phyloP scores from a whole-genome alignment of 2,329 filamentous ascomycete genomes.

The Claviceps monticola region DNA sequence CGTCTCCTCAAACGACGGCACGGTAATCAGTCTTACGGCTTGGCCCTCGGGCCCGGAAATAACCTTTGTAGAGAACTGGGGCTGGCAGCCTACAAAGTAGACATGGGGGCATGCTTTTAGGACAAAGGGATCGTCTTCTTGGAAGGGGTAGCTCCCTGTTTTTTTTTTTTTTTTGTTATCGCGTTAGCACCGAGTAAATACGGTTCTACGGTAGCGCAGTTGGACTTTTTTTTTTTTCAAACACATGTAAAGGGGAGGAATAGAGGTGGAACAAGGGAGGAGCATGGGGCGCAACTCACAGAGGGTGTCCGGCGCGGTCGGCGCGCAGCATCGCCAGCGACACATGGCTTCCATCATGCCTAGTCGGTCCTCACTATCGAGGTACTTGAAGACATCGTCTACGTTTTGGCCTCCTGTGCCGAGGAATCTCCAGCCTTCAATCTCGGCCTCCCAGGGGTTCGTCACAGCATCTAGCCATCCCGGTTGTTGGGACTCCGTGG shows the following conservation, averaged over 20 bases:
- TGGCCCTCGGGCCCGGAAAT: conserved; percentile 57
- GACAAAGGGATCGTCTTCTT: conserved; percentile 84
- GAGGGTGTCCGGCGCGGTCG: conserved; percentile 88
- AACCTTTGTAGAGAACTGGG: conserved; percentile 57
- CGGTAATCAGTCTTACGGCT: conserved; percentile 60
- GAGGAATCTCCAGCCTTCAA: conserved; percentile 80
- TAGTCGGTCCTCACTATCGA: conserved; percentile 62
- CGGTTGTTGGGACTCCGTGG: conserved; percentile 21
- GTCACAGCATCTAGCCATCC: conserved; percentile 83
- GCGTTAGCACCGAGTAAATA: no score
- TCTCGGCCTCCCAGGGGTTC: conserved; percentile 82
- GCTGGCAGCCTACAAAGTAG: conserved; percentile 80
- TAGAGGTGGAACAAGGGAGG: not conserved
- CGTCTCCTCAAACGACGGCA: conserved; percentile 69
- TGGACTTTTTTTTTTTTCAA: not conserved
- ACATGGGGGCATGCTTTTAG: conserved; percentile 76
- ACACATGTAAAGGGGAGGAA: not conserved
- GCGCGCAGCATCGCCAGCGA: conserved; percentile 79
- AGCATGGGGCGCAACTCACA: conserved; percentile 42
- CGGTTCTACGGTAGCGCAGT: not conserved
- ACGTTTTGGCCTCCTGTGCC: conserved; percentile 87
- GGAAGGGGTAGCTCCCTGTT: conserved; percentile 86
- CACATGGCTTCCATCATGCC: conserved; percentile 92
- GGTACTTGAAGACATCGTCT: conserved; percentile 85
- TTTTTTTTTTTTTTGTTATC: not conserved